Evolutionary conservation across 148 eudicot species (phyloP), one percentile per base, ranked within the genome.

Genomic region (Polygonum aviculare): DNA sequence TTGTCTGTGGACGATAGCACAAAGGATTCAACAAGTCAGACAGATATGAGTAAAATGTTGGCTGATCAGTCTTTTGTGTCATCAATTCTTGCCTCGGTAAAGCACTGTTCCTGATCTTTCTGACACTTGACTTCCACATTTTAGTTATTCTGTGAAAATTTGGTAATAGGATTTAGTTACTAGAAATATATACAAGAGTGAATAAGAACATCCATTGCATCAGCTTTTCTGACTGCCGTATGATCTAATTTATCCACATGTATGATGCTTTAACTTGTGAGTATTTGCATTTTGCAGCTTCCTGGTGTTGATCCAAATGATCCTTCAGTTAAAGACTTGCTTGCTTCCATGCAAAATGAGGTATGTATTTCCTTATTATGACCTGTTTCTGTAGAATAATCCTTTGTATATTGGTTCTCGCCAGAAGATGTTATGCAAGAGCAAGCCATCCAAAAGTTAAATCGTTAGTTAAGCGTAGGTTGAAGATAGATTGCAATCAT

Each of bases 221-320:
- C 7, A 51, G 15, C 19, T 12, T 50, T 50, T 50, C 55, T 16
- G n/a, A 50, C 3, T 50, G 62, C 31, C 8, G 19, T 55, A 5
- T 55, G 31, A 55, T 55, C 22, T 57, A 57, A 57, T 21, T 33
- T 4, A 57, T 21, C 12, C 36, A 62, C 49, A 11, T 70, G 16
- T 16, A 70, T 14, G 16, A n/a, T 44, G 45, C 40, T 22, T 19
- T 41, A 41, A 72, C 51, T 55, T 21, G 22, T 71, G 16, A 55
- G 44, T 49, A 54, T 48, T 41, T 49, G 26, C 26, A 54, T 76
- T 69, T 79, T 15, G 44, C 91, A 95, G 97, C 96, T 95, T 81
- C 99, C 96, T 50, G 99, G 99, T 73, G 99, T 95, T 80, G 97
- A 89, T 83, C 98, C 94, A 33, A 95, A 92, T 89, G 99, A 95